These are phyloP conservation scores for Globisporangium cystogenes DNA, from an alignment of 352 stramenopile species.

Conservation along the genomic window DNA sequence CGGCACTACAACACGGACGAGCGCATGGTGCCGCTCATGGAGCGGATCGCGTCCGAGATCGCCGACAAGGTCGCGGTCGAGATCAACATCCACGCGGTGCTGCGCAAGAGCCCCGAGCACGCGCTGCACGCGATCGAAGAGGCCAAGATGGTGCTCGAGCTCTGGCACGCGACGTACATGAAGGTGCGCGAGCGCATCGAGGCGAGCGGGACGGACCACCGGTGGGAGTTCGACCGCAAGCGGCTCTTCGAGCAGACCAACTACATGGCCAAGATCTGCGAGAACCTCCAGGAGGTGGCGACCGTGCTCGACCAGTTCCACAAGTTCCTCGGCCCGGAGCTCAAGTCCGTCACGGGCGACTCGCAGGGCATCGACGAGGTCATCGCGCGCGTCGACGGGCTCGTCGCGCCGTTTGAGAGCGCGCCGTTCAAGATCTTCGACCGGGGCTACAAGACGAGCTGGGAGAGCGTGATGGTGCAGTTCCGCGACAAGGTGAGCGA, in stretches of 20 bases:
- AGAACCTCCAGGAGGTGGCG: slow-evolving; percentile 92
- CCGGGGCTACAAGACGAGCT: slow-evolving; percentile 91
- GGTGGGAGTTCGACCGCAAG: slow-evolving; percentile 96
- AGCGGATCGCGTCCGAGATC: slow-evolving; percentile 93
- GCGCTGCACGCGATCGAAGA: slow-evolving; percentile 85
- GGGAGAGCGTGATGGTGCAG: slow-evolving; percentile 92
- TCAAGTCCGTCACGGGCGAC: slow-evolving; percentile 95
- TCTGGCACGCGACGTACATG: slow-evolving; percentile 95
- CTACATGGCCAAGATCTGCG: slow-evolving; percentile 95
- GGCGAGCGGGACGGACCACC: slow-evolving; percentile 90
- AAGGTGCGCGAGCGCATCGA: slow-evolving; percentile 93
- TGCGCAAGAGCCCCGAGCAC: slow-evolving; percentile 71
- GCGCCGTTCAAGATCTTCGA: slow-evolving; percentile 94
- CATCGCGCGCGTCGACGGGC: slow-evolving; percentile 78
- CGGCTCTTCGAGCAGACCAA: slow-evolving; percentile 94
- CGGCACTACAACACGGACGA: slow-evolving; percentile 97
- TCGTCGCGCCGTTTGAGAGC: slow-evolving; percentile 86
- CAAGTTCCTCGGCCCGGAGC: slow-evolving; percentile 93
- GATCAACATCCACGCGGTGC: slow-evolving; percentile 90
- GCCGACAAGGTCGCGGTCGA: slow-evolving; percentile 89
- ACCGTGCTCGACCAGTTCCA: slow-evolving; percentile 94
- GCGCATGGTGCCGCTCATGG: slow-evolving; percentile 95
- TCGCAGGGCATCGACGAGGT: slow-evolving; percentile 93
- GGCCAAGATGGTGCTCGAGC: slow-evolving; percentile 89
- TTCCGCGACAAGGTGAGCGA: slow-evolving; percentile 92